These are phyloP conservation scores for Carex arenaria DNA, from an alignment of 202 grass and related monocot genomes.

Conservation along the genomic window DNA sequence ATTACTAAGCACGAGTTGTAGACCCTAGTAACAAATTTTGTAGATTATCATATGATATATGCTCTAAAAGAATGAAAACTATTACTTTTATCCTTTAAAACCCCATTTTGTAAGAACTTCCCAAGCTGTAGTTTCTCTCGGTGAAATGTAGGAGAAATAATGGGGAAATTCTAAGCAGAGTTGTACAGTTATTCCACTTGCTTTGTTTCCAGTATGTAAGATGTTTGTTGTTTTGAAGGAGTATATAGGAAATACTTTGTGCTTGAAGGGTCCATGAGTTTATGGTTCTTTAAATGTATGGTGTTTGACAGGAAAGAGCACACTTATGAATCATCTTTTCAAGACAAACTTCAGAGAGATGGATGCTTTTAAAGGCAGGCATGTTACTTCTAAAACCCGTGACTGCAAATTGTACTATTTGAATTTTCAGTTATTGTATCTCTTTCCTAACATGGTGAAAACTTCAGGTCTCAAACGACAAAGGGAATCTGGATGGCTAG, in stretches of 20 bases:
- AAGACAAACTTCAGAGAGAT: constrained; percentile 91
- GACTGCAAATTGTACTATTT: constrained; percentile 7
- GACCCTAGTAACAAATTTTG: neutral
- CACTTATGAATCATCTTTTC: constrained; percentile 94
- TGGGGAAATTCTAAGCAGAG: neutral
- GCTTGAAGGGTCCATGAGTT: neutral
- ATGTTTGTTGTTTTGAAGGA: neutral
- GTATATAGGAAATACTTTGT: neutral
- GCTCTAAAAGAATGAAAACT: neutral
- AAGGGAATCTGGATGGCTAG: constrained; percentile 91
- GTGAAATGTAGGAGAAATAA: neutral
- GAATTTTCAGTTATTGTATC: constrained; percentile 8
- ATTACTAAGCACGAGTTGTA: neutral
- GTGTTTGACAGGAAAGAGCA: constrained; percentile 74
- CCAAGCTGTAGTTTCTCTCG: neutral
- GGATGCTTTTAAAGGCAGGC: constrained; percentile 93
- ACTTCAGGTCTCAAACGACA: constrained; percentile 85
- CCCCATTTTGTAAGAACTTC: neutral
- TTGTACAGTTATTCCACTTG: neutral
- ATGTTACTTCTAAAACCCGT: constrained; percentile 25
- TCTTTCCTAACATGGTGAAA: constrained; percentile 19
- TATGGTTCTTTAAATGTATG: constrained; percentile 10
- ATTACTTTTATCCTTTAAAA: neutral
- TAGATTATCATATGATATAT: neutral
- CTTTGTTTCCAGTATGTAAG: neutral